A percentile compares a stretch with the other conserved stretches of the same genome.
Evolutionary conservation across 169 alveolate genomes (phyloP).

Genomic region (Plasmodium berghei): DNA sequence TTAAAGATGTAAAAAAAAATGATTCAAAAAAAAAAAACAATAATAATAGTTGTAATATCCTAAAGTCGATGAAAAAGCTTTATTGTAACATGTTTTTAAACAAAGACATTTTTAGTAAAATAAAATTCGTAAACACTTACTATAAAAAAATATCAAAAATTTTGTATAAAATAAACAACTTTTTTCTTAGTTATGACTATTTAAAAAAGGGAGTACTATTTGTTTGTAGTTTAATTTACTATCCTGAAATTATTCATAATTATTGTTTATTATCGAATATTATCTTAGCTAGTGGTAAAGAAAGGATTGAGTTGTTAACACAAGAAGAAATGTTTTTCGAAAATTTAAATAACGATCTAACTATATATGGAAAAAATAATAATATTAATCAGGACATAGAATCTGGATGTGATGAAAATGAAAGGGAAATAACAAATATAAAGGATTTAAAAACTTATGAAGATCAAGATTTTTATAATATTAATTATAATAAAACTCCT

Average conservation of each 20-base stretch:
- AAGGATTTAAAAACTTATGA: slow-evolving; percentile 65
- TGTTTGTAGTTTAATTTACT: slow-evolving; percentile 40
- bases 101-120: slow-evolving; percentile 41
- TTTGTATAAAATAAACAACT: slow-evolving; percentile 53
- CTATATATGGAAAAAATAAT: slow-evolving; percentile 23
- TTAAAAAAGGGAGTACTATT: slow-evolving; percentile 38
- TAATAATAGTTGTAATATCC: slow-evolving; percentile 16
- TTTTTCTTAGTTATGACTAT: slow-evolving; percentile 62
- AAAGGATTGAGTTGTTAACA: slow-evolving; percentile 72
- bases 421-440: slow-evolving; percentile 24
- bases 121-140: slow-evolving; percentile 54
- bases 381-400: background rate
- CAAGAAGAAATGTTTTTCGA: slow-evolving; percentile 76
- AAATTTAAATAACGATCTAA: slow-evolving; percentile 58
- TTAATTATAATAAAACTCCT: slow-evolving; percentile 67
- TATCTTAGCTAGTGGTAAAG: slow-evolving; percentile 65
- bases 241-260: slow-evolving; percentile 43
- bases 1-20: background rate
- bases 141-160: slow-evolving; percentile 35
- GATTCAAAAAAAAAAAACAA: slow-evolving; percentile 33
- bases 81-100: slow-evolving; percentile 67
- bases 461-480: slow-evolving; percentile 39
- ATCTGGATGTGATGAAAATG: background rate
- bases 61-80: slow-evolving; percentile 14
- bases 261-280: slow-evolving; percentile 26